Percentiles rank a stretch among this genome's conserved stretches.
Conservation (phyloP, 129 eudicot species). For the Oenanthe sinensis region DNA sequence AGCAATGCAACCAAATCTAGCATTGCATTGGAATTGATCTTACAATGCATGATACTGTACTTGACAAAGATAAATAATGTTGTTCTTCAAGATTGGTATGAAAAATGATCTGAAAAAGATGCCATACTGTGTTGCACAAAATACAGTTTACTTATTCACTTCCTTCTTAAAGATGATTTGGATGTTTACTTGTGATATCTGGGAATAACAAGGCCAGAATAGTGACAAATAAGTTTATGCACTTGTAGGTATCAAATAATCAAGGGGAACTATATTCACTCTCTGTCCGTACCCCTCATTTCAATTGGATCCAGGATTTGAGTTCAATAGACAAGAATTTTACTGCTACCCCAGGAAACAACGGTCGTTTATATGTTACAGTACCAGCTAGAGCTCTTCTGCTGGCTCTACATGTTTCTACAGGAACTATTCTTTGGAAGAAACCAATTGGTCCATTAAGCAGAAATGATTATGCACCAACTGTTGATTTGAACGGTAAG, state of each 20-base stretch:
- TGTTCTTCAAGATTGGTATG: neutral
- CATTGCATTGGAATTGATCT: neutral
- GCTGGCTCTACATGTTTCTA: constrained; percentile 56
- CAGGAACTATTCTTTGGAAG: constrained; percentile 69
- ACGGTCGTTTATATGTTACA: constrained; percentile 68
- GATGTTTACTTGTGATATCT: neutral
- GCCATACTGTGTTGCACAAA: neutral
- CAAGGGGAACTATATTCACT: constrained; percentile 77
- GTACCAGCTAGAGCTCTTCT: constrained; percentile 38
- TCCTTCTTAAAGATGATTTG: neutral
- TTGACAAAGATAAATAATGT: neutral
- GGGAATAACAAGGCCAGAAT: neutral
- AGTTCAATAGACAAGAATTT: constrained; percentile 46
- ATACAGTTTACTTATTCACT: neutral
- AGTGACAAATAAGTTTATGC: neutral
- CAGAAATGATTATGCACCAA: constrained; percentile 44
- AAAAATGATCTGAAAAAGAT: neutral
- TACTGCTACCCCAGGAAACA: constrained; percentile 68
- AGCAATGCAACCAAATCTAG: neutral
- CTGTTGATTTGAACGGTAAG: constrained; percentile 67
- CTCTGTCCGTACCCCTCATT: constrained; percentile 54
- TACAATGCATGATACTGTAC: neutral
- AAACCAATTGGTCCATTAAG: constrained; percentile 69
- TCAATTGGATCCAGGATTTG: constrained; percentile 87
- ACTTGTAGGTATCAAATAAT: constrained; percentile 59